These are phyloP conservation scores for Saprolegnia diclina DNA, from an alignment of 352 stramenopile genomes.

Conservation along the genomic window DNA sequence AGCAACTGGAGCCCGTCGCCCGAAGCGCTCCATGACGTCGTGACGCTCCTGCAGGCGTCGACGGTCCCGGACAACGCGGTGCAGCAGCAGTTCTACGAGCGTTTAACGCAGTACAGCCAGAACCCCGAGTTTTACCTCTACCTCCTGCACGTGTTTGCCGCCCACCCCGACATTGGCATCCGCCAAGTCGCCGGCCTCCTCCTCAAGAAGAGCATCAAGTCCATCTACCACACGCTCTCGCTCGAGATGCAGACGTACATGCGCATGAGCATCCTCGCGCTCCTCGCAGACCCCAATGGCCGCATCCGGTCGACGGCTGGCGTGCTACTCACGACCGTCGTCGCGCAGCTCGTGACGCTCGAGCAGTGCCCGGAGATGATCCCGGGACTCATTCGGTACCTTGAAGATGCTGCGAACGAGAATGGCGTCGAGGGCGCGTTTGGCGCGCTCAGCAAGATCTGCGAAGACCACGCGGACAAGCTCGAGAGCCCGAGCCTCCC, in stretches of 20 bases:
- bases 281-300: slow-evolving; percentile 53
- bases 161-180: slow-evolving; percentile 52
- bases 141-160: slow-evolving; percentile 69
- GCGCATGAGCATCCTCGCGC: slow-evolving; percentile 60
- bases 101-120: slow-evolving; percentile 81
- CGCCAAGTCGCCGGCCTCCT: slow-evolving; percentile 73
- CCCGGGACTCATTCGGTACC: slow-evolving; percentile 49
- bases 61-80: slow-evolving; percentile 82
- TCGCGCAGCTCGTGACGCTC: slow-evolving; percentile 81
- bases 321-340: slow-evolving; percentile 79
- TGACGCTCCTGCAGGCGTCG: slow-evolving; percentile 70
- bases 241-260: slow-evolving; percentile 74
- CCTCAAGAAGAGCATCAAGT: slow-evolving; percentile 86
- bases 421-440: slow-evolving; percentile 77
- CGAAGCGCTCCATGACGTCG: slow-evolving; percentile 65
- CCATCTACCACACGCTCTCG: slow-evolving; percentile 46
- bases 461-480: slow-evolving; percentile 84
- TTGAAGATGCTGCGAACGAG: slow-evolving; percentile 57
- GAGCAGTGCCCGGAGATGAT: slow-evolving; percentile 87
- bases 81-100: slow-evolving; percentile 74
- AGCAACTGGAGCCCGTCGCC: slow-evolving; percentile 72
- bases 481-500: slow-evolving; percentile 74
- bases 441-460: slow-evolving; percentile 83
- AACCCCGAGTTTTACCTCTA: slow-evolving; percentile 88
- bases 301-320: slow-evolving; percentile 75